These are phyloP conservation scores for Saccharomycopsis schoenii DNA, from an alignment of 805 yeast species.

Conservation along the genomic window DNA sequence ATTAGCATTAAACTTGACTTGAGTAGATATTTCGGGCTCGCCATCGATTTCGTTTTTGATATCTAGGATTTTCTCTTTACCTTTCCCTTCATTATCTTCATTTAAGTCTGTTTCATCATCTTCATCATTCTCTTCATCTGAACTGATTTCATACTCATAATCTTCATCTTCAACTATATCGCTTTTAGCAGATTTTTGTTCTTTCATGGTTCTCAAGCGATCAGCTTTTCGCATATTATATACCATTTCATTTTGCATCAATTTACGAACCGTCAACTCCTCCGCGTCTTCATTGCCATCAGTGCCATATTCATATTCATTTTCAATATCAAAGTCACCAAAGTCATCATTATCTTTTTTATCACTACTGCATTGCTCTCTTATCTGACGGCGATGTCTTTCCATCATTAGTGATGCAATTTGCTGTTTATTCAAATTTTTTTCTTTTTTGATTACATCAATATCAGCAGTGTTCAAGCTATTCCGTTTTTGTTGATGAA, in stretches of 20 bases:
- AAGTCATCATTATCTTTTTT: neutral
- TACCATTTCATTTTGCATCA: constrained; percentile 12
- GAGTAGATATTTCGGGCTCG: neutral
- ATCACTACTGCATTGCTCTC: neutral
- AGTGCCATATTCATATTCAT: neutral
- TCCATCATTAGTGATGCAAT: constrained; percentile 7
- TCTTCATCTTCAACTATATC: constrained; percentile 6
- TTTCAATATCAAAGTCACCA: neutral
- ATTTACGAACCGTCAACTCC: constrained; percentile 8
- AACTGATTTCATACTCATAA: constrained; percentile 5
- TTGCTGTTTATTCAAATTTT: constrained; percentile 8
- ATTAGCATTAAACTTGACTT: constrained; percentile 1
- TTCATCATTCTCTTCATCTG: neutral
- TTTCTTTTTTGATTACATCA: neutral
- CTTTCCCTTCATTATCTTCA: neutral
- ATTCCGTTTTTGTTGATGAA: neutral
- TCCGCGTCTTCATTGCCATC: neutral
- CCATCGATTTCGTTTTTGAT: neutral
- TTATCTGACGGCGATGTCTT: constrained; percentile 8
- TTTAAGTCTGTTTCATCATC: neutral
- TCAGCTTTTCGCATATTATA: constrained; percentile 10
- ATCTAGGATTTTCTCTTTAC: neutral
- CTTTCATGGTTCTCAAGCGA: constrained; percentile 1
- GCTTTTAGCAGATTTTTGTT: neutral
- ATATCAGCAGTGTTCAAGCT: neutral